A percentile compares a stretch with the other conserved stretches of the same genome.
These are phyloP conservation scores for Amauroascus niger DNA, from an alignment of 2,329 filamentous ascomycete genomes.

Conservation along the genomic window DNA sequence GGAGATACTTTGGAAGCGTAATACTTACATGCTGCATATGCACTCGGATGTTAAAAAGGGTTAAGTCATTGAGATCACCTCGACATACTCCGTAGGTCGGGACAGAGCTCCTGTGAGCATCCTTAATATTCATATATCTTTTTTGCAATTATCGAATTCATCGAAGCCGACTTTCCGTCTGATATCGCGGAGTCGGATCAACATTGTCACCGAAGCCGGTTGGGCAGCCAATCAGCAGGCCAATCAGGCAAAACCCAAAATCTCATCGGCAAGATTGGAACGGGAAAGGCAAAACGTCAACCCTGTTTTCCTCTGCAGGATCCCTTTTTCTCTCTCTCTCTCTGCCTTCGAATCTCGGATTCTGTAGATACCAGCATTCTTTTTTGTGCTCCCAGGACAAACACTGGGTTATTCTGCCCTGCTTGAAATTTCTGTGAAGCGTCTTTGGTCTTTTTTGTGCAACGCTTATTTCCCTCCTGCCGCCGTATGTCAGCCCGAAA, in stretches of 20 bases:
- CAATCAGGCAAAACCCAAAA: too few relatives aligned
- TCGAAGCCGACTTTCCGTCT: neutral
- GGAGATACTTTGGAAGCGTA: neutral
- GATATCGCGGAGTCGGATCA: conserved; percentile 1
- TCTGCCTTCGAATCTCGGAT: too few relatives aligned
- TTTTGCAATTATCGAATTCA: too few relatives aligned
- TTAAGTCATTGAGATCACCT: too few relatives aligned
- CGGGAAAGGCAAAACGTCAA: neutral
- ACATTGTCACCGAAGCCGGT: neutral
- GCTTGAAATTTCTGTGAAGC: neutral
- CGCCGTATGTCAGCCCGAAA: conserved; percentile 19
- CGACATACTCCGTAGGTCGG: too few relatives aligned
- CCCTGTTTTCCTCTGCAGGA: neutral
- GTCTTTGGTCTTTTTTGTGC: neutral
- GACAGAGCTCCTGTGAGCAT: too few relatives aligned
- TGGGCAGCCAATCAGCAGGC: neutral
- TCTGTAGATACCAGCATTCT: conserved; percentile 1
- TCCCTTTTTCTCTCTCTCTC: too few relatives aligned
- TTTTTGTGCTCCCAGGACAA: neutral
- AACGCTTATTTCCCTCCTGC: neutral
- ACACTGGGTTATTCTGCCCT: neutral
- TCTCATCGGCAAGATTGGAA: too few relatives aligned
- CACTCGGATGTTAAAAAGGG: too few relatives aligned
- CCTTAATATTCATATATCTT: too few relatives aligned
- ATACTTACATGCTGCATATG: neutral